Conservation (phyloP, 495 filamentous ascomycete genomes). For the Pyronema domesticum region DNA sequence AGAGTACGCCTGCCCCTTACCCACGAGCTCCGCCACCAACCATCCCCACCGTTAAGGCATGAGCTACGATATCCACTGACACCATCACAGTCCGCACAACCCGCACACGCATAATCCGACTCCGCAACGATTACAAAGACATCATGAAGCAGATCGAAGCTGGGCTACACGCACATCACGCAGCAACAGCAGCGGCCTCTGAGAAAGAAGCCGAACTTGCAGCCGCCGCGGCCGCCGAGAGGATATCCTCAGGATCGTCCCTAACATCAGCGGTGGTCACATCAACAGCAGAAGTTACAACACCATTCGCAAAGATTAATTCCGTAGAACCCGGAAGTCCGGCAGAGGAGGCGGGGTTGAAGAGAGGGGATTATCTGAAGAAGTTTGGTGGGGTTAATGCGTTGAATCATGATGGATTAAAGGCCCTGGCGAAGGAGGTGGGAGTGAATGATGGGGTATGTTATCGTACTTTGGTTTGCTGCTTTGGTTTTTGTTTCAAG, state of each 20-base stretch:
- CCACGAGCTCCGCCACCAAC: background rate
- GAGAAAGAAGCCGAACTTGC: background rate
- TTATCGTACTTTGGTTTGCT: slow-evolving; percentile 2
- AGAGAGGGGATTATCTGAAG: slow-evolving; percentile 62
- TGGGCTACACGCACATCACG: slow-evolving; percentile 64
- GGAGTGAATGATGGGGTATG: slow-evolving; percentile 80
- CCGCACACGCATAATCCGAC: slow-evolving; percentile 67
- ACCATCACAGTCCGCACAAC: slow-evolving; percentile 62
- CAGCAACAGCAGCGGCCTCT: slow-evolving; percentile 22
- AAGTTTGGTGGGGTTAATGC: slow-evolving; percentile 68
- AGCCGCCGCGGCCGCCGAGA: slow-evolving; percentile 3
- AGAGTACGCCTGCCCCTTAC: slow-evolving; percentile 52
- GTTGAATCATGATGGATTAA: slow-evolving; percentile 69
- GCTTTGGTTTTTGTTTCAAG: background rate
- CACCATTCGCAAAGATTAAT: slow-evolving; percentile 82
- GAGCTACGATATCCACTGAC: background rate
- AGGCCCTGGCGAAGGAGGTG: slow-evolving; percentile 68
- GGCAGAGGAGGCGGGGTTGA: slow-evolving; percentile 66
- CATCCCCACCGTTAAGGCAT: background rate
- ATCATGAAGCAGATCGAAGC: slow-evolving; percentile 68
- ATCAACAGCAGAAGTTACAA: slow-evolving; percentile 33
- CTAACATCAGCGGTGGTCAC: background rate
- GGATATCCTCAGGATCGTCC: background rate
- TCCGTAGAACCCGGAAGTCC: slow-evolving; percentile 62
- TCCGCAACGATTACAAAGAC: slow-evolving; percentile 84